A percentile compares a stretch with the other conserved stretches of the same genome.
These are phyloP conservation scores for Lathyrus aphaca DNA, from an alignment of 306 rosid genomes.

Conservation along the genomic window DNA sequence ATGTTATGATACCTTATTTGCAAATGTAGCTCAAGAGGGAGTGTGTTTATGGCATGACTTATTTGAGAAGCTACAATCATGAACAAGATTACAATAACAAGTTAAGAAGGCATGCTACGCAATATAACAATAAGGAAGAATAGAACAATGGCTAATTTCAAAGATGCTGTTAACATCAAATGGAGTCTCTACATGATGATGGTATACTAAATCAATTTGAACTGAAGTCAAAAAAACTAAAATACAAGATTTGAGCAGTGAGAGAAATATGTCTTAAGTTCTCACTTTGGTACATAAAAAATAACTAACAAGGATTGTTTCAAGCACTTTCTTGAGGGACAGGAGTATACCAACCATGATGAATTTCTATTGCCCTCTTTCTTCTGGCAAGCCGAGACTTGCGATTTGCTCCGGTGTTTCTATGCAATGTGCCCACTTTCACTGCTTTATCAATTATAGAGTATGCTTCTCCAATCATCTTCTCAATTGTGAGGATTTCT, in stretches of 20 bases:
- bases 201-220: slow-evolving; percentile 35
- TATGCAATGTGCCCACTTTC: slow-evolving; percentile 85
- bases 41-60: slow-evolving; percentile 3
- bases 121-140: neutral
- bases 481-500: slow-evolving; percentile 76
- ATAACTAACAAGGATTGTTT: slow-evolving; percentile 34
- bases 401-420: slow-evolving; percentile 86
- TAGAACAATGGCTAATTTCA: slow-evolving; percentile 26
- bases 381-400: slow-evolving; percentile 92
- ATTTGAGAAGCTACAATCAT: slow-evolving; percentile 10
- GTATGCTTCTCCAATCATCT: slow-evolving; percentile 90
- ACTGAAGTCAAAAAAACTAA: slow-evolving; percentile 37
- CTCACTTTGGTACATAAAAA: slow-evolving; percentile 32
- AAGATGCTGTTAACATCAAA: slow-evolving; percentile 32
- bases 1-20: neutral
- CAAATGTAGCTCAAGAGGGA: neutral
- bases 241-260: slow-evolving; percentile 36
- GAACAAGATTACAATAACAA: slow-evolving; percentile 3
- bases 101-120: slow-evolving; percentile 18
- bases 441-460: slow-evolving; percentile 93
- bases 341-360: slow-evolving; percentile 94
- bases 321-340: slow-evolving; percentile 51
- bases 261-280: slow-evolving; percentile 30
- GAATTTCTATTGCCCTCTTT: slow-evolving; percentile 89
- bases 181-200: slow-evolving; percentile 32